Percentiles rank a stretch among this genome's conserved stretches.
Conservation (phyloP, 2,329 filamentous ascomycete genomes). For the Monilinia vaccinii-corymbosi region DNA sequence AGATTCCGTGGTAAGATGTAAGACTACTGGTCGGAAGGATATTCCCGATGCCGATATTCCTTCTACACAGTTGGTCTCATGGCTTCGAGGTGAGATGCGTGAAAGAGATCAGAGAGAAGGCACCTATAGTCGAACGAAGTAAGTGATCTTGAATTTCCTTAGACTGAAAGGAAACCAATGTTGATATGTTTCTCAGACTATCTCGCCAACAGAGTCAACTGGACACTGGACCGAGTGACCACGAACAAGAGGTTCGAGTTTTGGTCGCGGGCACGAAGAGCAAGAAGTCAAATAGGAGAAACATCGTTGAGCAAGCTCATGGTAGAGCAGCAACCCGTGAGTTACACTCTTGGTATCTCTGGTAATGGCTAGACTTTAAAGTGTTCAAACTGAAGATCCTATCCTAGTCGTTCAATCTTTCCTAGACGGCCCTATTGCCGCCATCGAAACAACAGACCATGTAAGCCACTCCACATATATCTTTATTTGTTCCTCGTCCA, state of each 20-base stretch:
- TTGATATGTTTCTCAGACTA: conserved; percentile 19
- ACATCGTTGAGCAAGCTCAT: conserved; percentile 74
- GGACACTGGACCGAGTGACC: conserved; percentile 29
- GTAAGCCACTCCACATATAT: conserved; percentile 33
- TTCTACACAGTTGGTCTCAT: conserved; percentile 62
- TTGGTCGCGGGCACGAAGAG: conserved; percentile 71
- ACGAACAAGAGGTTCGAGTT: conserved; percentile 72
- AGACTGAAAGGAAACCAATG: not conserved
- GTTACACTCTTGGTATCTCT: not conserved
- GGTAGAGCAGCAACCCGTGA: conserved; percentile 41
- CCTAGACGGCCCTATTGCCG: conserved; percentile 69
- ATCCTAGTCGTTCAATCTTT: conserved; percentile 56
- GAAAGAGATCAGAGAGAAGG: conserved; percentile 61
- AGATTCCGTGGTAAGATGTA: conserved; percentile 67
- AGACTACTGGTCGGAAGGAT: conserved; percentile 68
- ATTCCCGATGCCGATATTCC: conserved; percentile 67
- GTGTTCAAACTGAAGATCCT: not conserved
- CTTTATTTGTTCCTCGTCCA: not conserved
- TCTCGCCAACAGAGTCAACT: conserved; percentile 23
- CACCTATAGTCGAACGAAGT: conserved; percentile 34
- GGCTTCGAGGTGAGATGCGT: conserved; percentile 73
- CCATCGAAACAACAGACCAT: conserved; percentile 79
- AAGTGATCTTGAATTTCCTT: not conserved
- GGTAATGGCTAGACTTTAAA: not conserved
- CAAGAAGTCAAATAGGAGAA: conserved; percentile 85